Base-by-base conservation (phyloP, 805 yeast genomes). In the Ogataea pilisensis region DNA sequence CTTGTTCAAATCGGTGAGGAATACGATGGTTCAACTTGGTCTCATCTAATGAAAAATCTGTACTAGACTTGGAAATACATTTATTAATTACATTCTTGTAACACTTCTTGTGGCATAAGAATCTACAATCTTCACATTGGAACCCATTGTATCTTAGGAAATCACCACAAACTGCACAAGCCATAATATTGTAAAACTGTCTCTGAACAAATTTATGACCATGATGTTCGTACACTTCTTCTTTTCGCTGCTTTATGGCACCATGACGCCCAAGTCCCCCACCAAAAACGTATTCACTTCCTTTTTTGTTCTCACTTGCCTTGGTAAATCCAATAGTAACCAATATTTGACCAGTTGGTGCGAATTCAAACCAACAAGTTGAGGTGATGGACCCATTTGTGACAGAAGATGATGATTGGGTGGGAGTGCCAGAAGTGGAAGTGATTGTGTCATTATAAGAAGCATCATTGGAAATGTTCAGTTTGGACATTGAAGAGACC, bases 191-290 rank as follows among this genome's bases (percentile, higher is more conserved):
- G 72, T 93, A 93, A 60, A 90, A 89, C 60, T 89, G 96, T 54
- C 87, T 91, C 61, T 87, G 96, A 32, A 87, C 95, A 66, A 93
- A 93, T 63, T 88, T 95, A 66, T 93, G 99, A 14, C 99, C 99
- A 60, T 88, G 95, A 54, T 88, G 93, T 64, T 91, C 96, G 59
- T 81, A 86, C 2, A 93, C 87, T 51, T 86, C 95, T 56, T 82
- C 87, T 52, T 90, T 88, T 68, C 90, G 81, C 63, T 88, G 93
- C 56, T 96, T 84, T 49, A 93, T 91, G 47, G 99, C 99, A 68
- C 97, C 98, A 60, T 91, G 96, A 72, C 99, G 95, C 26, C 88
- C 91, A 39, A 85, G 70, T 0, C 87, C 87, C 39, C 84, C 84
- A 35, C 75, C 65, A 38, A 62, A 63, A 20, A 70, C 76, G 36